These are phyloP conservation scores for Capsella rubella DNA, from an alignment of 441 rosid genomes.

Conservation along the genomic window DNA sequence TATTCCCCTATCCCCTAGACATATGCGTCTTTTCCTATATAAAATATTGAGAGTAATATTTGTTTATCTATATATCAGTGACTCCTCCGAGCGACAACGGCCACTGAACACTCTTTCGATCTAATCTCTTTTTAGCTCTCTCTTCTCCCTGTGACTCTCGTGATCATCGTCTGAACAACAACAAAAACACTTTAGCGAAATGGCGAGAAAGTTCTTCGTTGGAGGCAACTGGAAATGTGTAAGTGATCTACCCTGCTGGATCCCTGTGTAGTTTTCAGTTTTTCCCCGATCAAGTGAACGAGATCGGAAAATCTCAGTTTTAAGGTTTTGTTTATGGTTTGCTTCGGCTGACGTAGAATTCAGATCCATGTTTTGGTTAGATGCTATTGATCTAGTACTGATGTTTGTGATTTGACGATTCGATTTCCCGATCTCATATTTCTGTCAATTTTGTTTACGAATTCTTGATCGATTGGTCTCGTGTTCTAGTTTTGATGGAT, in stretches of 20 bases:
- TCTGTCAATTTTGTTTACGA: background rate
- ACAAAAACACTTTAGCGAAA: conserved; percentile 17
- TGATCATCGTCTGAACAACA: conserved; percentile 35
- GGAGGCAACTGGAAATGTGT: conserved; percentile 88
- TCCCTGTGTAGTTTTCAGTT: background rate
- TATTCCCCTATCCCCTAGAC: conserved; percentile 18
- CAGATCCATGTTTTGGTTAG: background rate
- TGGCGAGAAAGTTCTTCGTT: conserved; percentile 69
- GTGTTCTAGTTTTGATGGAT: conserved; percentile 13
- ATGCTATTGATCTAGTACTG: background rate
- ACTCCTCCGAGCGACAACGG: conserved; percentile 34
- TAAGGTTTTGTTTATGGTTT: background rate
- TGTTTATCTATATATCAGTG: conserved; percentile 14
- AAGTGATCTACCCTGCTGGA: conserved; percentile 35
- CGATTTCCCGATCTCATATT: conserved; percentile 16
- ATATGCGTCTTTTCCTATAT: conserved; percentile 4
- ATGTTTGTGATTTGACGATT: conserved; percentile 8
- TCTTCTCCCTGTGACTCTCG: conserved; percentile 37
- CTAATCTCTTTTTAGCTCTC: conserved; percentile 33
- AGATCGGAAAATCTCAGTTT: background rate
- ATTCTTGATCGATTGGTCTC: background rate
- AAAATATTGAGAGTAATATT: background rate
- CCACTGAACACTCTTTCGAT: conserved; percentile 43
- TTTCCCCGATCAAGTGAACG: conserved; percentile 5
- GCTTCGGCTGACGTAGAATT: background rate